Evolutionary conservation across 768 basidiomycete species (phyloP).

Genomic region (Naganishia randhawae): DNA sequence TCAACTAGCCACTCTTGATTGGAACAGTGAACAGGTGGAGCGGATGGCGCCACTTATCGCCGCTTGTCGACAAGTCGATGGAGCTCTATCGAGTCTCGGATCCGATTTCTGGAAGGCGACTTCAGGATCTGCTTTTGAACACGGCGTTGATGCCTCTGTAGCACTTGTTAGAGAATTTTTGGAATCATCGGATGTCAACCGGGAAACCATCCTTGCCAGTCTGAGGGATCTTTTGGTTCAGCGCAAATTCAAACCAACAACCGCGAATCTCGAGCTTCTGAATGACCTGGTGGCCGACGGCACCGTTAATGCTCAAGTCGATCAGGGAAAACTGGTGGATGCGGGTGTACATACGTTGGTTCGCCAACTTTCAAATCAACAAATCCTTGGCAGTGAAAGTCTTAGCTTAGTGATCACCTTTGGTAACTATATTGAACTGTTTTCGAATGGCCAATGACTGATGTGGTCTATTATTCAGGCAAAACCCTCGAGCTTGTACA

Average conservation of each 20-base stretch:
- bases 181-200: background rate
- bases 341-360: slow-evolving; percentile 60
- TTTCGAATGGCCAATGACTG: background rate
- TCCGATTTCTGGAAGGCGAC: slow-evolving; percentile 7
- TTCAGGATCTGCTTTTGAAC: slow-evolving; percentile 7
- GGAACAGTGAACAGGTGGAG: background rate
- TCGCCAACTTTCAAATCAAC: slow-evolving; percentile 53
- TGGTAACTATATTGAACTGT: slow-evolving; percentile 26
- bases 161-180: background rate
- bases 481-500: background rate
- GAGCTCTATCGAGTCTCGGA: background rate
- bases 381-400: slow-evolving; percentile 28
- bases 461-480: background rate
- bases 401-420: slow-evolving; percentile 27
- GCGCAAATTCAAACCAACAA: slow-evolving; percentile 14
- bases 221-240: background rate
- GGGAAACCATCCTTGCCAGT: background rate
- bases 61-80: background rate
- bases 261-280: slow-evolving; percentile 11
- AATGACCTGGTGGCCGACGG: slow-evolving; percentile 30
- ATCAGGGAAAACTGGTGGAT: slow-evolving; percentile 10
- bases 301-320: slow-evolving; percentile 19
- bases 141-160: background rate
- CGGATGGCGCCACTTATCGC: background rate
- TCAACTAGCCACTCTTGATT: background rate